phyloP scores from a whole-genome alignment of 2,329 filamentous ascomycete genomes.

The Mycosphaerelloides madeirae region DNA sequence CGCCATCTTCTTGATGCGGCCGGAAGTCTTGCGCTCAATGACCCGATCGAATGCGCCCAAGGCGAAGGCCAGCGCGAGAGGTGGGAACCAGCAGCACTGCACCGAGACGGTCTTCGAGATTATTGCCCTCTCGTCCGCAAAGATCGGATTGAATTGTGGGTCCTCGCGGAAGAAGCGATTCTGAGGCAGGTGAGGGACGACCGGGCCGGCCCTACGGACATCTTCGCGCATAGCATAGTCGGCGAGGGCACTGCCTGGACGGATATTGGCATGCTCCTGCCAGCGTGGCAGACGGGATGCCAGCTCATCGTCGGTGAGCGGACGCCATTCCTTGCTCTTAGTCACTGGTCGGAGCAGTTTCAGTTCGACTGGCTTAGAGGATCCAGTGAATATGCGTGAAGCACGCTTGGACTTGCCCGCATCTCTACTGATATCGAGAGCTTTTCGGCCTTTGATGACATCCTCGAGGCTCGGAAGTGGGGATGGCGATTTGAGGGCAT shows the following conservation, averaged over 20 bases:
- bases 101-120: conserved; percentile 3
- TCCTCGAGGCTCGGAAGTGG: no score
- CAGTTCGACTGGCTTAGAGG: neutral
- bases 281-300: neutral
- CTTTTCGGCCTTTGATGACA: no score
- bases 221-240: neutral
- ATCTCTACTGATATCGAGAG: no score
- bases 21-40: conserved; percentile 16
- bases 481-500: no score
- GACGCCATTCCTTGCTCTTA: neutral
- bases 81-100: conserved; percentile 10
- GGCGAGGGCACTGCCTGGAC: neutral
- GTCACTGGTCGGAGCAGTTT: neutral
- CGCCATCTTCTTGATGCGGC: conserved; percentile 19
- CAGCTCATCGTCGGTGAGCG: conserved; percentile 3
- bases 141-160: neutral
- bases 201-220: neutral
- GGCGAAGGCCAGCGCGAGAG: conserved; percentile 20
- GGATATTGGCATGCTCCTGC: neutral
- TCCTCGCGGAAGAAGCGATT: neutral
- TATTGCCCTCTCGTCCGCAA: neutral
- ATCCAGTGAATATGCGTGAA: no score
- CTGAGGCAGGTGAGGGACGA: neutral
- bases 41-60: conserved; percentile 20
- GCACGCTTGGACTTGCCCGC: no score